Evolutionary conservation across 2,329 filamentous ascomycete genomes (phyloP).

Genomic region (Penicillium fuscoglaucum): DNA sequence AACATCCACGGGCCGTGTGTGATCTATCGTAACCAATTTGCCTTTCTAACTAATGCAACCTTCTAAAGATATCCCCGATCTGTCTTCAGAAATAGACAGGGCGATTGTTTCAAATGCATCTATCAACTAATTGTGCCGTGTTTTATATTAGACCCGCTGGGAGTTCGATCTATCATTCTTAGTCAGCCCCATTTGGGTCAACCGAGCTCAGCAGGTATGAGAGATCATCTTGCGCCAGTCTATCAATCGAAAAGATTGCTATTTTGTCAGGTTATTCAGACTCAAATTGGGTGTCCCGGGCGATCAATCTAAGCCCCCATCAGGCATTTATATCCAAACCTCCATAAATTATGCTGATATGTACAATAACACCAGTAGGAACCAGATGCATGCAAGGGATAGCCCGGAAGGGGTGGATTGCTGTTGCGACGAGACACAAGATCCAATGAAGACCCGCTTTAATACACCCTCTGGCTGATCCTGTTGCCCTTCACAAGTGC

Average conservation of each 20-base stretch:
- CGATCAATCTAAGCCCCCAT: conserved; percentile 10
- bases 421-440: conserved; percentile 28
- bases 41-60: conserved; percentile 13
- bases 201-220: conserved; percentile 3
- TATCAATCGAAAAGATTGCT: not conserved
- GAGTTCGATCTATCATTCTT: conserved; percentile 17
- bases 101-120: conserved; percentile 6
- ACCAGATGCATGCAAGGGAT: conserved; percentile 26
- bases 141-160: conserved; percentile 1
- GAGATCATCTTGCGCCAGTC: conserved; percentile 1
- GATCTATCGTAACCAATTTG: conserved; percentile 11
- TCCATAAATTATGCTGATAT: conserved; percentile 8
- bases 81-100: not conserved
- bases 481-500: conserved; percentile 29
- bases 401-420: conserved; percentile 18
- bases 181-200: not conserved
- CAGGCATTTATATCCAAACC: conserved; percentile 29
- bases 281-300: not conserved
- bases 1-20: conserved; percentile 10
- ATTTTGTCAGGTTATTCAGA: not conserved
- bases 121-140: conserved; percentile 12
- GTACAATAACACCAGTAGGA: conserved; percentile 20
- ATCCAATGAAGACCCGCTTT: conserved; percentile 28
- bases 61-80: conserved; percentile 6
- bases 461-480: conserved; percentile 26